phyloP scores from a whole-genome alignment of 805 yeast genomes.

The Wickerhamomyces queroliae region DNA sequence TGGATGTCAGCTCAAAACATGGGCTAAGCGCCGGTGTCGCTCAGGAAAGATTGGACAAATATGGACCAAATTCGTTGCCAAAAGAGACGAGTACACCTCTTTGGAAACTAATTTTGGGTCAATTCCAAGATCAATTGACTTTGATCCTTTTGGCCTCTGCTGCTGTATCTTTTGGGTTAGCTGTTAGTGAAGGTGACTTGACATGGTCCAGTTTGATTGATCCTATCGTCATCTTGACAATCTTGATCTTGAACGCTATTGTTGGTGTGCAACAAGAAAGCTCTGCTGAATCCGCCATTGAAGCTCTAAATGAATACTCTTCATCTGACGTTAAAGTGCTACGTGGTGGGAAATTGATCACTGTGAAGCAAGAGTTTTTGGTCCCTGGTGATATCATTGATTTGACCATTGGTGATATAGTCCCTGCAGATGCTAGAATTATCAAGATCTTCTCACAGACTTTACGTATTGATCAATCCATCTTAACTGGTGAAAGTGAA shows the following conservation, averaged over 20 bases:
- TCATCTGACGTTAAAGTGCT: slow-evolving; percentile 41
- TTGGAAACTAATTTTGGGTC: slow-evolving; percentile 28
- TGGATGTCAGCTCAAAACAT: slow-evolving; percentile 6
- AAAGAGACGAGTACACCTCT: slow-evolving; percentile 31
- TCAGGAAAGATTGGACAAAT: slow-evolving; percentile 9
- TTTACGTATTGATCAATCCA: slow-evolving; percentile 38
- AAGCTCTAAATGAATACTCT: slow-evolving; percentile 39
- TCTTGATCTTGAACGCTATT: slow-evolving; percentile 38
- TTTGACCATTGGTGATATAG: slow-evolving; percentile 33
- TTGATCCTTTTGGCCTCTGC: slow-evolving; percentile 28
- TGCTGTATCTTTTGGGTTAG: slow-evolving; percentile 26
- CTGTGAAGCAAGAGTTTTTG: slow-evolving; percentile 35
- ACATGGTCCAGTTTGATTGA: slow-evolving; percentile 28
- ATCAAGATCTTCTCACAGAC: slow-evolving; percentile 32
- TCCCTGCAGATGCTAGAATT: slow-evolving; percentile 45
- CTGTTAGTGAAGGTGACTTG: slow-evolving; percentile 24
- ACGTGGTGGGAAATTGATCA: slow-evolving; percentile 34
- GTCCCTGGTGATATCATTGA: slow-evolving; percentile 43
- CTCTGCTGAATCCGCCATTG: slow-evolving; percentile 46
- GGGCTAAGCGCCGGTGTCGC: slow-evolving; percentile 16
- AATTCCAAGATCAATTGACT: slow-evolving; percentile 31
- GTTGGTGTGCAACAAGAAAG: slow-evolving; percentile 47
- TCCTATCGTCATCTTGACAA: slow-evolving; percentile 38
- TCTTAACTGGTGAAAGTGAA: slow-evolving; percentile 43
- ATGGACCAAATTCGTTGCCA: slow-evolving; percentile 25